Base-by-base conservation (phyloP, 2,329 filamentous ascomycete species). In the Aspergillus tamarii region DNA sequence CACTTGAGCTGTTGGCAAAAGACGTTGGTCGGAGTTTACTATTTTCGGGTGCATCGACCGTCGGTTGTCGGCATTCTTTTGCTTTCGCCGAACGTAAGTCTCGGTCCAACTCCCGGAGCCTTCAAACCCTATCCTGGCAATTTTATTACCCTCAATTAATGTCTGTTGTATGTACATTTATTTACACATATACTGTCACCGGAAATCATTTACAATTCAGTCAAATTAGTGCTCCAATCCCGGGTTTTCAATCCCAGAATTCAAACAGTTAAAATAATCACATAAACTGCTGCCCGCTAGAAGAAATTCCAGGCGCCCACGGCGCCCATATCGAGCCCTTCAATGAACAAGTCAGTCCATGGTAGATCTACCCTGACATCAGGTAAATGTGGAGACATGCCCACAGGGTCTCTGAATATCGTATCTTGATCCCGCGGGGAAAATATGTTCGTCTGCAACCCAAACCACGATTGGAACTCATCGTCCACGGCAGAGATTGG, bases 381-480 rank as follows among this genome's bases (percentile, higher is more conserved):
- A 10, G 61, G 64, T 16, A 67, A 61, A 28, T 62, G 45, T 32
- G 36, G 26, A n/a, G 65, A 32, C 34, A 19, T 32, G 5, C 54
- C 39, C 19, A 53, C 39, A 34, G 50, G 32, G n/a, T 53, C n/a
- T 55, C 21, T 12, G 28, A 48, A 48, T 23, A n/a, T 26, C 14
- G 21, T 14, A 28, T 26, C 26, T 23, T 5, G 28, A 36, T 26
- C 45, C 23, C 14, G 32, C 21, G 52, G 21, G 2, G 61, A 26
- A 32, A 62, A 60, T 8, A 55, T 66, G 39, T 67, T 61, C n/a
- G 62, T 67, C 32, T 69, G 67, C 12, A 70, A 54, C 3, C 69
- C 67, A 64, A 72, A 72, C 69, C 68, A 72, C 10, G 66, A 66
- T 26, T 71, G 66, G 28, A 72, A 72, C 41, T 70, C 70, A 26